Base-by-base conservation (phyloP, 1,284 basidiomycete species). In the Termitomyces sp. region DNA sequence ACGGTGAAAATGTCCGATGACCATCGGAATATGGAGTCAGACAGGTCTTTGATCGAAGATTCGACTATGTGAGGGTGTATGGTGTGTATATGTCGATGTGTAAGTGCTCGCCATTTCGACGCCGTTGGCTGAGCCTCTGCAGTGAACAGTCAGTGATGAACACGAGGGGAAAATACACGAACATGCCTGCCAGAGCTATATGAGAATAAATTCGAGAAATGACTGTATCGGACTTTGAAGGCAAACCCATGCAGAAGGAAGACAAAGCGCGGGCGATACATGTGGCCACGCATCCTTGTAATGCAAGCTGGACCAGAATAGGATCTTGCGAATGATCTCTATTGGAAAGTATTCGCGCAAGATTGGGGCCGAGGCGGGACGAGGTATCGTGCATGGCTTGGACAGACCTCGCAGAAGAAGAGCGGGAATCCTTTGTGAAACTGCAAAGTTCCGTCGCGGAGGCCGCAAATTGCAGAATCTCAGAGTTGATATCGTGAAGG, bases 401-500 rank as follows among this genome's bases (percentile, higher is more conserved):
- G 6, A 73, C 61, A 44, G 72, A 70, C 54, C 71, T 66, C 2
- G 73, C 65, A 17, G 70, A 69, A 9, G 63, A 68, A 39, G 67
- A 63, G 33, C 62, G 72, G 38, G 70, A 65, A 34, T 71, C 67
- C 42, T 64, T 69, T 57, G 68, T 69, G 59, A 83, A 82, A 2
- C 74, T 73, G 57, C 79, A 81, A 36, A 83, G 73, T 67, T 90
- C 86, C 9, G 83, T 82, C 10, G 84, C 86, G 19, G 83, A 80
- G 17, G 86, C 86, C 9, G 87, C 82, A 58, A 87, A 88, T 60
- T 88, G 87, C 19, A 86, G 77, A 56, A 89, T 86, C 68, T 89
- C 87, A 0, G 83, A 81, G 65, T 90, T 90, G 66, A 90, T 75
- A 63, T 90, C 86, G 60, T 86, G 83, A n/a, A 90, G 80, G 5